Evolutionary conservation across 2,329 filamentous ascomycete species (phyloP).

Genomic region (Aspergillus terreus): DNA sequence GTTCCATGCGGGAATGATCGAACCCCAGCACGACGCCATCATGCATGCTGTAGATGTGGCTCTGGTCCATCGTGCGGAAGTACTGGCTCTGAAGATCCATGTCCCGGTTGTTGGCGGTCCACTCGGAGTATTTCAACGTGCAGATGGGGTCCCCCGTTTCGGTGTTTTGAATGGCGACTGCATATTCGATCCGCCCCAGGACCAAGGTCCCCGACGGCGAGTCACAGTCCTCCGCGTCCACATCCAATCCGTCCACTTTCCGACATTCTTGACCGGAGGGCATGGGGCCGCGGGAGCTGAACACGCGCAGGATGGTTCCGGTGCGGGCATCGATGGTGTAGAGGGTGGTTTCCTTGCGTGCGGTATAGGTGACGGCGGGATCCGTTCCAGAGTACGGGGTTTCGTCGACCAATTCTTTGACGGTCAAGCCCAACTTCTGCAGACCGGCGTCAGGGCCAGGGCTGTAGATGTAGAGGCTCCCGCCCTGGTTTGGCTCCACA

Average conservation of each 20-base stretch:
- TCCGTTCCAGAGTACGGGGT: constrained; percentile 72
- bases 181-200: constrained; percentile 85
- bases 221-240: constrained; percentile 70
- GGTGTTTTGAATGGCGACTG: constrained; percentile 74
- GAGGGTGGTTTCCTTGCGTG: constrained; percentile 84
- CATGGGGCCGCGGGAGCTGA: constrained; percentile 69
- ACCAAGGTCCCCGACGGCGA: constrained; percentile 71
- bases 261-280: constrained; percentile 73
- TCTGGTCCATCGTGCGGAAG: constrained; percentile 72
- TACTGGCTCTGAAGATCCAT: constrained; percentile 84
- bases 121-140: constrained; percentile 89
- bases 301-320: constrained; percentile 77
- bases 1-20: constrained; percentile 58
- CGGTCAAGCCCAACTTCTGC: constrained; percentile 47
- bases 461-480: constrained; percentile 80
- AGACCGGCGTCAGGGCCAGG: constrained; percentile 54
- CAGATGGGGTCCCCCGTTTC: constrained; percentile 73
- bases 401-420: constrained; percentile 80
- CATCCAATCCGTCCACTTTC: constrained; percentile 59
- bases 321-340: constrained; percentile 85
- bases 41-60: constrained; percentile 82
- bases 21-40: constrained; percentile 82
- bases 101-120: constrained; percentile 89
- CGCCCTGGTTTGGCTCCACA: constrained; percentile 85
- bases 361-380: constrained; percentile 80